Evolutionary conservation across 352 stramenopile genomes (phyloP), one percentile per base, ranked within the genome.

Genomic region (Pythium dissimile): DNA sequence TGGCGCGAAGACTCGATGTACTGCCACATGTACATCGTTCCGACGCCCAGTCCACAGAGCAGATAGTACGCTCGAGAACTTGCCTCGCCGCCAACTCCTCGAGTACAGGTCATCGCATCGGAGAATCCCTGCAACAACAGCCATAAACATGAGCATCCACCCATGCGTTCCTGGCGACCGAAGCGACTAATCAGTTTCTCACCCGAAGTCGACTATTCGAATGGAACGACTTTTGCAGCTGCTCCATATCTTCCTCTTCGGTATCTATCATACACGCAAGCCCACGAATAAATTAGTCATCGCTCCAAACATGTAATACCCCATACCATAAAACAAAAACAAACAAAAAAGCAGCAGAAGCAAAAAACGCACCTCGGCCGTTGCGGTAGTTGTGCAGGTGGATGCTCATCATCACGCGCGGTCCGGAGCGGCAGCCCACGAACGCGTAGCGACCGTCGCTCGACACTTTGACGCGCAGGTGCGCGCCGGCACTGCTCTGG

Each of bases 371-470:
- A 93, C 81, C 77, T 86, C 89, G 90, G 44, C 87, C 77, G 50
- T 82, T 87, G 18, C 84, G 80, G 32, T 91, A 94, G 60, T 88
- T 69, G 48, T 94, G 69, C 38, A 94, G 31, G 58, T 91, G 77
- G 45, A 94, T 88, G 58, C 77, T 89, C 80, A 94, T 89, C 43
- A 94, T 67, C 24, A 90, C 72, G 9, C 80, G 82, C 5, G 70
- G 67, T 0, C 77, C 73, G 26, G 81, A 78, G 21, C 84, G 80
- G 35, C 81, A 89, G 30, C 84, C 84, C 12, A 91, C 83, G 59
- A 94, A 94, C n/a, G 86, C 75, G 44, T 89, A 92, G 28, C 78
- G 76, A 3, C 84, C 82, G 45, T 94, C 84, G 16, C 69, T 45
- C 9, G 84, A 80, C 37, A 94, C 86, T 67, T 92, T 94, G 13